Base-by-base conservation (phyloP, 805 yeast species). In the Wickerhamiella shivajii region DNA sequence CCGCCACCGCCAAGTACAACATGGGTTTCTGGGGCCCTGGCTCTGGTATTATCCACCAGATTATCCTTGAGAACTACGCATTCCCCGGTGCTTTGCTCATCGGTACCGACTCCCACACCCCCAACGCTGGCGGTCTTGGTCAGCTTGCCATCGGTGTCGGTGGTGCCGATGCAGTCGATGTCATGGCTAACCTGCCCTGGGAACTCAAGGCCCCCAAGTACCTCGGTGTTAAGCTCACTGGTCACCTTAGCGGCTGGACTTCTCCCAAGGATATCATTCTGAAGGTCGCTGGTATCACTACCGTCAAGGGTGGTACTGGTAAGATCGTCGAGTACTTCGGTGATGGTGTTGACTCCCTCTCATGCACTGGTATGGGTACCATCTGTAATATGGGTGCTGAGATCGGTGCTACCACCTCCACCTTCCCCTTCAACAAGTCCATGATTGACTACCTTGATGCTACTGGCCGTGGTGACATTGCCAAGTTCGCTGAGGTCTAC, bases 311-410 rank as follows among this genome's bases (percentile, higher is more conserved):
- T 66, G 97, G 97, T 63, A 85, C 97, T 37, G 97, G 97, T 60
- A 73, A 73, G 56, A 84, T 85, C 55, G 92, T 87, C 45, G 97
- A 85, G 66, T 85, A 85, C 67, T 85, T 77, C 53, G 97, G 97
- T 59, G 84, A 76, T 36, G 97, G 97, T 69, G 85, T 85, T 37
- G 71, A 77, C 52, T 69, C 87, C 39, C 76, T 85, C 60, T 79
- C 93, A 32, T 83, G 94, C 63, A 87, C 97, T 33, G 97, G 97
- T 71, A 85, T 85, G 97, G 97, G 92, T 57, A 85, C 97, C 50
- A 85, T 85, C 64, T 85, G 97, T 71, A 85, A 85, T 63, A 85
- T 85, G 97, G 97, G 97, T 69, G 97, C 97, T 47, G 97, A 85
- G 65, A 84, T 85, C 49, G 97, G 97, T 65, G 96, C 96, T 41